These are phyloP conservation scores for Hyphopichia burtonii DNA, from an alignment of 1,139 yeast genomes.

Conservation along the genomic window DNA sequence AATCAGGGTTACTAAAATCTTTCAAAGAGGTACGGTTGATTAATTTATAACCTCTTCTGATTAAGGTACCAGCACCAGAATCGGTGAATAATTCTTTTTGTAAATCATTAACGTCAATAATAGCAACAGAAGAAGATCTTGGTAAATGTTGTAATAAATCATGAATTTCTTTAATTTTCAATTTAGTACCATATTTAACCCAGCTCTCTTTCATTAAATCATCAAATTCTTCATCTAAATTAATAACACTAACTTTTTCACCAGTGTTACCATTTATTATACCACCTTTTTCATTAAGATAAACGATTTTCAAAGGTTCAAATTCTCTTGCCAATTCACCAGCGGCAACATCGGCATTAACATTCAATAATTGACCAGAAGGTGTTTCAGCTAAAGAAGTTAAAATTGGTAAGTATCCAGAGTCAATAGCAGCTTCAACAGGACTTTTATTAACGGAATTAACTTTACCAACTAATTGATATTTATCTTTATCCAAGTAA, in stretches of 20 bases:
- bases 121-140: slow-evolving; percentile 95
- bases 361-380: slow-evolving; percentile 94
- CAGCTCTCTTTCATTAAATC: slow-evolving; percentile 87
- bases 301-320: slow-evolving; percentile 95
- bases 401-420: slow-evolving; percentile 94
- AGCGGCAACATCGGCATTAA: slow-evolving; percentile 98
- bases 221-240: slow-evolving; percentile 94
- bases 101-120: slow-evolving; percentile 88
- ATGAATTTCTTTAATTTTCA: slow-evolving; percentile 93
- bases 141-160: slow-evolving; percentile 93
- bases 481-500: slow-evolving; percentile 85
- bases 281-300: slow-evolving; percentile 96
- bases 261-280: slow-evolving; percentile 90
- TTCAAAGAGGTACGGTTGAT: slow-evolving; percentile 64
- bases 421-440: slow-evolving; percentile 90
- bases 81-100: slow-evolving; percentile 98
- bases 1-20: slow-evolving; percentile 76
- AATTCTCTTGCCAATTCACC: slow-evolving; percentile 96
- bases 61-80: slow-evolving; percentile 98
- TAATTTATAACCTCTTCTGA: slow-evolving; percentile 94
- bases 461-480: slow-evolving; percentile 90
- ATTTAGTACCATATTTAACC: slow-evolving; percentile 98
- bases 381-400: slow-evolving; percentile 96
- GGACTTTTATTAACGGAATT: slow-evolving; percentile 85
- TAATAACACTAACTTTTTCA: slow-evolving; percentile 85